Base-by-base conservation (phyloP, 192 early-diverging fungal genomes). In the Backusella tuberculispora region DNA sequence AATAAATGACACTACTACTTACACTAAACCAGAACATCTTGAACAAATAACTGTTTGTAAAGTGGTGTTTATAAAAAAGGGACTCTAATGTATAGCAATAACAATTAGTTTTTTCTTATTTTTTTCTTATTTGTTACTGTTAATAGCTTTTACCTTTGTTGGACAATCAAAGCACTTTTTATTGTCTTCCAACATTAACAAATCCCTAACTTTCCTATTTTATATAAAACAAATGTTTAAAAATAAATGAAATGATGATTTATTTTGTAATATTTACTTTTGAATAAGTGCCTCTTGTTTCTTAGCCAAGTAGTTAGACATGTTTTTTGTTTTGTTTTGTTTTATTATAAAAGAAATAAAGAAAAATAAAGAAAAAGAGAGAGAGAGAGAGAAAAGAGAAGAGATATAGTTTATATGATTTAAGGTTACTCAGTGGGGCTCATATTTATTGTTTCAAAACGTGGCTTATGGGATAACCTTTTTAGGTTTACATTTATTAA, bases 131-230 rank as follows among this genome's bases (percentile, higher is more conserved):
- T 42, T 24, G 1, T 13, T 46, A n/a, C n/a, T 46, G 67, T 47
- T 8, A 26, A 10, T 26, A 24, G 14, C 34, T 17, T 40, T n/a
- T 74, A 83, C 84, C 80, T 81, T 85, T 66, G 78, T 81, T 13
- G 84, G 84, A 34, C 84, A 83, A 69, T 85, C 84, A 45, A 85
- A 85, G 76, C 82, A 85, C 70, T 85, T 85, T 73, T 83, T 85
- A 76, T 85, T 85, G 38, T 76, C 84, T 37, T 69, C 44, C 67
- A 69, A 29, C 4, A 26, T 6, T 34, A 46, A 26, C 67, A 69
- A 46, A 44, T 69, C 44, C 14, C 67, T 40, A 6, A 69, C 67
- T 46, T 69, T 69, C 17, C 67, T 69, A 47, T 78, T 74, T 42
- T 75, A 45, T 69, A 78, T 83, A 56, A n/a, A 81, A 76, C 40